These are phyloP conservation scores for Articulospora tetracladia DNA, from an alignment of 495 filamentous ascomycete species.

Conservation along the genomic window DNA sequence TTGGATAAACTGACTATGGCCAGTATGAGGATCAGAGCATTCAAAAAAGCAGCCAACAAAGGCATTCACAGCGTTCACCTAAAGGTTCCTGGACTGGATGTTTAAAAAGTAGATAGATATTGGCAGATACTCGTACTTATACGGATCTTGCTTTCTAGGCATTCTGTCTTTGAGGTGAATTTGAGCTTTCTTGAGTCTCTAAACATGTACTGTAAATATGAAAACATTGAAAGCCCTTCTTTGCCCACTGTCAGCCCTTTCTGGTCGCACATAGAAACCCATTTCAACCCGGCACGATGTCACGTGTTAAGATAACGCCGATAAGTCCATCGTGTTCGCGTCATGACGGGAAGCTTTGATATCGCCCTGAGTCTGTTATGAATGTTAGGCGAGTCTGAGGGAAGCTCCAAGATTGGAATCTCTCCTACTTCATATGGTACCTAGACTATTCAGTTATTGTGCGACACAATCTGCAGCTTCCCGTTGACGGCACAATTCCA, in stretches of 20 bases:
- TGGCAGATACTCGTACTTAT: neutral
- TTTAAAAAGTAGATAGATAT: neutral
- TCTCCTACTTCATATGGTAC: neutral
- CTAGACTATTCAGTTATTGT: neutral
- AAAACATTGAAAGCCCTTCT: too few relatives aligned
- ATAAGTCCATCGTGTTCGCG: neutral
- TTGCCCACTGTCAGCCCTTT: too few relatives aligned
- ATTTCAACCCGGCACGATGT: neutral
- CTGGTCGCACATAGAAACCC: too few relatives aligned
- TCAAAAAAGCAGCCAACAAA: conserved; percentile 11
- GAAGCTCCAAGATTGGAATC: neutral
- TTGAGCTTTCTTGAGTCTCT: too few relatives aligned
- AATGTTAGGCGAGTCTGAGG: neutral
- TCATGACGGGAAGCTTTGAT: neutral
- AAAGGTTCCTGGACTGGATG: neutral
- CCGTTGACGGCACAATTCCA: neutral
- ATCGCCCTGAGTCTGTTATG: neutral
- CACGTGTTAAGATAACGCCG: neutral
- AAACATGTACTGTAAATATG: too few relatives aligned
- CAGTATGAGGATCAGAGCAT: conserved; percentile 20
- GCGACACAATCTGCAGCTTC: neutral
- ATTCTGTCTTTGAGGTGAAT: too few relatives aligned
- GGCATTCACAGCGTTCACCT: conserved; percentile 20
- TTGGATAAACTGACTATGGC: neutral
- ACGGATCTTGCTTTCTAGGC: too few relatives aligned